Percentiles rank a stretch among this genome's conserved stretches.
Conservation (phyloP, 257 asterid species). For the Echium plantagineum region DNA sequence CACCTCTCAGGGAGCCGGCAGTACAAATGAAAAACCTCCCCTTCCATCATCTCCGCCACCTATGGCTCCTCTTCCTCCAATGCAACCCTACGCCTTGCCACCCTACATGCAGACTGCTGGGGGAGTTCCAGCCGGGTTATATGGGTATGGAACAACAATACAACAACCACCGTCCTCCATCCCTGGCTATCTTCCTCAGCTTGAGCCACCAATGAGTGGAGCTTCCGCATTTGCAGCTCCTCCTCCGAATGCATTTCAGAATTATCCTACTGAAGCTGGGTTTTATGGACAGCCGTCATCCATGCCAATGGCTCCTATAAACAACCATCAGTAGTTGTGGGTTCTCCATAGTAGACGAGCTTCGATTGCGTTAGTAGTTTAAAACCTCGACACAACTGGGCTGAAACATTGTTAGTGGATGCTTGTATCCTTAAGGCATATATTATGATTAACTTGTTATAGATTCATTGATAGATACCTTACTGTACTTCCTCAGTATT, state of each 20-base stretch:
- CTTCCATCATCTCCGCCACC: conserved; percentile 84
- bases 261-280: conserved; percentile 45
- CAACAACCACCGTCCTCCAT: conserved; percentile 28
- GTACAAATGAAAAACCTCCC: conserved; percentile 39
- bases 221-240: conserved; percentile 23
- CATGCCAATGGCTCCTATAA: conserved; percentile 56
- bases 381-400: background rate
- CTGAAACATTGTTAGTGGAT: conserved; percentile 8
- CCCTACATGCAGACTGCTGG: conserved; percentile 47
- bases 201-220: conserved; percentile 29
- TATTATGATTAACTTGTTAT: background rate
- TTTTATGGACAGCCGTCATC: conserved; percentile 48
- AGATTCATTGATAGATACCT: background rate
- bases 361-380: background rate
- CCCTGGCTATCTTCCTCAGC: conserved; percentile 25
- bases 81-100: conserved; percentile 52
- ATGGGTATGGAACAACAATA: conserved; percentile 29
- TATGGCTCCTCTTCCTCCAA: conserved; percentile 53
- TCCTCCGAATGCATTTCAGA: conserved; percentile 31
- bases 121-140: conserved; percentile 29
- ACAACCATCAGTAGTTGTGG: conserved; percentile 34
- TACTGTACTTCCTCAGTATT: background rate
- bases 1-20: conserved; percentile 18
- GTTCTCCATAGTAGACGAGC: background rate
- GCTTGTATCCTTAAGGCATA: background rate